Conservation (phyloP, 345 rosid genomes). For the Eutrema yunnanense region DNA sequence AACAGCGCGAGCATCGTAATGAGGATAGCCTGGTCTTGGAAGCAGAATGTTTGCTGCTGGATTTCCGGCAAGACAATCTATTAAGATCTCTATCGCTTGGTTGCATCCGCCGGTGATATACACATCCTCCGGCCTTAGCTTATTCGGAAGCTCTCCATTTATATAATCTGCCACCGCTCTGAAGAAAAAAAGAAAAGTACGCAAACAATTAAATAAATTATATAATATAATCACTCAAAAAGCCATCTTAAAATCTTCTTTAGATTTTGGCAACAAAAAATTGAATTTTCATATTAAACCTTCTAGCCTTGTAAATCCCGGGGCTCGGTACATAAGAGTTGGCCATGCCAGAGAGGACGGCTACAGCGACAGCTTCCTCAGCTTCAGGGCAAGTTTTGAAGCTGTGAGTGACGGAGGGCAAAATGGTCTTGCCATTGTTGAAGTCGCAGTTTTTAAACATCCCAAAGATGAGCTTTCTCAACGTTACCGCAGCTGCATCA, state of each 20-base stretch:
- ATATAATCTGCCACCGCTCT: conserved; percentile 47
- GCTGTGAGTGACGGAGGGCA: conserved; percentile 38
- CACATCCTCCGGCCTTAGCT: conserved; percentile 41
- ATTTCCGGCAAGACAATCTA: conserved; percentile 31
- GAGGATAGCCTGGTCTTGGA: conserved; percentile 28
- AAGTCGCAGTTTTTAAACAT: neutral
- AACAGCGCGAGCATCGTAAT: conserved; percentile 29
- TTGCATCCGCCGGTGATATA: conserved; percentile 42
- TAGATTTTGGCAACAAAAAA: neutral
- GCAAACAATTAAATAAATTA: neutral
- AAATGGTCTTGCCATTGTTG: conserved; percentile 6
- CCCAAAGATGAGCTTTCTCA: neutral
- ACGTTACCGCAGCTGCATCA: neutral
- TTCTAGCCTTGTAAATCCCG: conserved; percentile 51
- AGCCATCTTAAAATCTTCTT: too few relatives aligned
- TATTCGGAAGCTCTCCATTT: conserved; percentile 30
- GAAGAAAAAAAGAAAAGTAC: neutral
- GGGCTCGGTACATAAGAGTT: conserved; percentile 36
- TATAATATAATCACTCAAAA: too few relatives aligned
- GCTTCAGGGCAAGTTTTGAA: conserved; percentile 40
- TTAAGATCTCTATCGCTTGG: conserved; percentile 41
- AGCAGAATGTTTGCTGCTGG: conserved; percentile 42
- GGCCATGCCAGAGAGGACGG: conserved; percentile 39
- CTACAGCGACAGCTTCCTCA: conserved; percentile 40
- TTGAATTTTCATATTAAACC: conserved; percentile 1